Evolutionary conservation across 73 alveolate species (phyloP).

Genomic region (Vitrella brassicaformis): DNA sequence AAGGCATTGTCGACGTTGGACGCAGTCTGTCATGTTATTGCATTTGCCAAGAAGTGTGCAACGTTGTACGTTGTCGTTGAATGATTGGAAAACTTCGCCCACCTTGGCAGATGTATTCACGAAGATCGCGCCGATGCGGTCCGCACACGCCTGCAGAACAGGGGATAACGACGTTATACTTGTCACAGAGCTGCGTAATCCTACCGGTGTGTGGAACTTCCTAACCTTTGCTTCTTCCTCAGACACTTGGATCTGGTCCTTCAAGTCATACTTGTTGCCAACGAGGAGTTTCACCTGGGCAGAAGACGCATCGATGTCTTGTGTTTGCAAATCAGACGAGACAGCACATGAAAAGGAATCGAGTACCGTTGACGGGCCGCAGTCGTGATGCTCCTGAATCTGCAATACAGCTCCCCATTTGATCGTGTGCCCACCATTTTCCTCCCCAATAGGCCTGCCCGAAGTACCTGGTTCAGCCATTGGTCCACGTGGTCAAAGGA

Average conservation of each 20-base stretch:
- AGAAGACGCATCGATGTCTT: too few species aligned
- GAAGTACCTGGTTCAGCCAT: not conserved
- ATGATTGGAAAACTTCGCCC: not conserved
- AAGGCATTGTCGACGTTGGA: not conserved
- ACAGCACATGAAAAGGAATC: too few species aligned
- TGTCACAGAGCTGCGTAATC: too few species aligned
- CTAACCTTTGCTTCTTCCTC: not conserved
- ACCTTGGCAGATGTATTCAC: not conserved
- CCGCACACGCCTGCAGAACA: not conserved
- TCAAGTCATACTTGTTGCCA: not conserved
- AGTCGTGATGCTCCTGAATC: not conserved
- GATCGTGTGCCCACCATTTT: too few species aligned
- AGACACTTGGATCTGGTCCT: not conserved
- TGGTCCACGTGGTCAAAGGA: not conserved
- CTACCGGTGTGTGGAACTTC: too few species aligned
- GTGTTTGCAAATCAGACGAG: too few species aligned
- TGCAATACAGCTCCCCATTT: too few species aligned
- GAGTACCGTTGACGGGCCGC: not conserved
- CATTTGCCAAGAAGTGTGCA: not conserved
- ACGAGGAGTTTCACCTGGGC: not conserved
- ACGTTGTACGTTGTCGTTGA: not conserved
- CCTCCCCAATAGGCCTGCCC: too few species aligned
- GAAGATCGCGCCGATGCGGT: not conserved
- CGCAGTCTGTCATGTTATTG: not conserved
- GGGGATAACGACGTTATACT: too few species aligned